A percentile compares a stretch with the other conserved stretches of the same genome.
phyloP scores from a whole-genome alignment of 208 protist species.

The Endotrypanum monterogeii region DNA sequence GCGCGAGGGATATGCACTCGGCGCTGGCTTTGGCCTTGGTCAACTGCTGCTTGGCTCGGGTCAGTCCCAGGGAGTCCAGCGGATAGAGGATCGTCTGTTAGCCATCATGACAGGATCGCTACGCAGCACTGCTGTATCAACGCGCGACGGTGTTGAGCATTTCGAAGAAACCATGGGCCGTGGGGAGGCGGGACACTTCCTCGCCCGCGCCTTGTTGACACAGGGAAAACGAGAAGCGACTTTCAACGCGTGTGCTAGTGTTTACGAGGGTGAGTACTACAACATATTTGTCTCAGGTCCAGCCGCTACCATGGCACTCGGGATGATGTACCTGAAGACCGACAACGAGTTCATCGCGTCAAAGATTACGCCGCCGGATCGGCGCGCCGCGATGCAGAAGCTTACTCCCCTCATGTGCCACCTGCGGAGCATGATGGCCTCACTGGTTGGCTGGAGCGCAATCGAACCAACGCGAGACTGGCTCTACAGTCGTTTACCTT shows the following conservation, averaged over 20 bases:
- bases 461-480: conserved; percentile 58
- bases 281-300: conserved; percentile 71
- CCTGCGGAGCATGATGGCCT: conserved; percentile 75
- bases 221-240: conserved; percentile 49
- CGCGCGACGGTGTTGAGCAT: conserved; percentile 47
- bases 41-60: conserved; percentile 76
- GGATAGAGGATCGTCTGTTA: conserved; percentile 71
- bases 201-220: conserved; percentile 55
- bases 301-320: conserved; percentile 70
- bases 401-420: conserved; percentile 73
- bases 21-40: conserved; percentile 76
- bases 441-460: conserved; percentile 61
- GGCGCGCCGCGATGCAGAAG: conserved; percentile 60
- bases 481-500: conserved; percentile 52
- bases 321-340: conserved; percentile 79
- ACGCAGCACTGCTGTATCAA: conserved; percentile 52
- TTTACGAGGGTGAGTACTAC: conserved; percentile 83
- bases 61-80: conserved; percentile 38
- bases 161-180: conserved; percentile 60
- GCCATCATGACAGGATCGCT: conserved; percentile 69
- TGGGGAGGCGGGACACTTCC: conserved; percentile 55
- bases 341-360: conserved; percentile 49
- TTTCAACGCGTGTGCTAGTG: conserved; percentile 52
- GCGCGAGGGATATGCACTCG: conserved; percentile 80
- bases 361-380: conserved; percentile 53